phyloP scores from a whole-genome alignment of 768 basidiomycete species.

The Russula olivacea region DNA sequence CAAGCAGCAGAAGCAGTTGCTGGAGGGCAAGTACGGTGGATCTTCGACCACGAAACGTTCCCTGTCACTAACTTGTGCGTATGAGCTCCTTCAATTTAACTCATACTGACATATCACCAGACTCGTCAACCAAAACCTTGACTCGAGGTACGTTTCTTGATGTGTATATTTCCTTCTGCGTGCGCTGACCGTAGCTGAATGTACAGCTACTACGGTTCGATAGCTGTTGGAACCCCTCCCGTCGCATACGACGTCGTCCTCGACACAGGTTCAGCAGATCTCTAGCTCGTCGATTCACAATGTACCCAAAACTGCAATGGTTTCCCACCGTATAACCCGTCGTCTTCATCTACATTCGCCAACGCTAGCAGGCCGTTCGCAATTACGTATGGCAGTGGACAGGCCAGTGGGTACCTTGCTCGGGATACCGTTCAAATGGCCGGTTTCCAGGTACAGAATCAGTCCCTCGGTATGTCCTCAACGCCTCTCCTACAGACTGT shows the following conservation, averaged over 20 bases:
- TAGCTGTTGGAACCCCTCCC: constrained; percentile 80
- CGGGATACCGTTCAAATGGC: constrained; percentile 81
- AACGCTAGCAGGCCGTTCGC: constrained; percentile 51
- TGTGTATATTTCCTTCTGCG: constrained; percentile 21
- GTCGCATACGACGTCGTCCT: constrained; percentile 77
- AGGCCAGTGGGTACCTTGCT: constrained; percentile 64
- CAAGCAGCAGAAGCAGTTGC: constrained; percentile 28
- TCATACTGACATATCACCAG: constrained; percentile 32
- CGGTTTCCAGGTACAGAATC: constrained; percentile 74
- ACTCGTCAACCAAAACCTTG: constrained; percentile 58
- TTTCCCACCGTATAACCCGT: constrained; percentile 44
- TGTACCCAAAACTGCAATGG: constrained; percentile 46
- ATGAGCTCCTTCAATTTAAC: background rate
- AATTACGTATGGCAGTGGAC: constrained; percentile 79
- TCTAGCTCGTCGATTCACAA: constrained; percentile 67
- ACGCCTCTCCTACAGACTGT: constrained; percentile 11
- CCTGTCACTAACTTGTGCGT: constrained; percentile 27
- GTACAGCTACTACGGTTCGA: constrained; percentile 61
- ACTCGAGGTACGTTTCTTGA: constrained; percentile 47
- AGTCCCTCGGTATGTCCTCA: constrained; percentile 57
- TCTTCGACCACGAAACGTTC: constrained; percentile 23
- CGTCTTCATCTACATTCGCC: constrained; percentile 55
- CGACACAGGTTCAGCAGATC: constrained; percentile 86
- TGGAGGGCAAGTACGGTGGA: constrained; percentile 31
- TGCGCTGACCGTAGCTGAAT: constrained; percentile 12